A percentile compares a stretch with the other conserved stretches of the same genome.
Conservation (phyloP, 352 stramenopile genomes). For the Phytophthora citricola region DNA sequence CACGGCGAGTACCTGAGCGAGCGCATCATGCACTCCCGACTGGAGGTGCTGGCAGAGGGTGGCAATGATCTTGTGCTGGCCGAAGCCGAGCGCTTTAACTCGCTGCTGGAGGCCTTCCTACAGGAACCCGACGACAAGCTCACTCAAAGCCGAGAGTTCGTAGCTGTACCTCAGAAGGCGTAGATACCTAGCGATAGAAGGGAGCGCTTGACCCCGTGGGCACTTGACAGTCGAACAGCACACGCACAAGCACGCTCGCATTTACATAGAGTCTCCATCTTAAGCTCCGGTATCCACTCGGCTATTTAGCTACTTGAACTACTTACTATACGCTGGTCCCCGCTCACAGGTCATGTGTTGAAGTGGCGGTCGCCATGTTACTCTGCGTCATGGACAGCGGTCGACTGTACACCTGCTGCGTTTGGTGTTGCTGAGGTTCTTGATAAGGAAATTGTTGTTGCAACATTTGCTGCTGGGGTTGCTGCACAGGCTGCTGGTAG, state of each 20-base stretch:
- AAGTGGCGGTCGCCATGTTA: conserved; percentile 31
- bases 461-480: conserved; percentile 30
- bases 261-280: conserved; percentile 46
- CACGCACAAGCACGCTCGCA: conserved; percentile 30
- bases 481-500: conserved; percentile 34
- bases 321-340: conserved; percentile 40
- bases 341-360: conserved; percentile 30
- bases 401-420: conserved; percentile 33
- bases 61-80: conserved; percentile 68
- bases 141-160: conserved; percentile 84
- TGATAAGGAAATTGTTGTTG: conserved; percentile 41
- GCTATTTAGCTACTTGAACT: conserved; percentile 43
- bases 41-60: conserved; percentile 62
- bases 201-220: background rate
- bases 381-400: conserved; percentile 32
- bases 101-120: conserved; percentile 66
- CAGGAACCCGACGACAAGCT: conserved; percentile 83
- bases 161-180: conserved; percentile 50
- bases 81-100: conserved; percentile 62
- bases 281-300: conserved; percentile 19
- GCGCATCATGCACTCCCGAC: conserved; percentile 83
- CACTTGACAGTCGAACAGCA: conserved; percentile 30
- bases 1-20: conserved; percentile 88
- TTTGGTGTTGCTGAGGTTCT: conserved; percentile 24
- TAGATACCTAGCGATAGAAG: conserved; percentile 8